Base-by-base conservation (phyloP, 139 green algal genomes). In the Tetradesmus obliquus region DNA sequence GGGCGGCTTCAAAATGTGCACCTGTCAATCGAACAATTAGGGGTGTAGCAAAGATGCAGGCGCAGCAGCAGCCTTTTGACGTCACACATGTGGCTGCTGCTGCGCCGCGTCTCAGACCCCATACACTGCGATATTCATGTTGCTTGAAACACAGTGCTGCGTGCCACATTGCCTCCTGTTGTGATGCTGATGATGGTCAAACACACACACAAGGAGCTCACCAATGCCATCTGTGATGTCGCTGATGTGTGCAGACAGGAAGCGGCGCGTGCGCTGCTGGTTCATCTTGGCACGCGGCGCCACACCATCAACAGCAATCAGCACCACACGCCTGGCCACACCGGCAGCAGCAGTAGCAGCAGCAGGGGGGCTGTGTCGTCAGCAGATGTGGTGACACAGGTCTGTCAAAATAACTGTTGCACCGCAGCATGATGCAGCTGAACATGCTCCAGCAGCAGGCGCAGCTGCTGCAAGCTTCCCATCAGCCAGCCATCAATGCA, bases 231-330 rank as follows among this genome's bases (percentile, higher is more conserved):
- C 95, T 45, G 92, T 93, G 51, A 96, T 82, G 54, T 94, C 88
- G 22, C 92, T 94, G 74, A 97, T 95, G 90, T 98, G 93, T 15
- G 97, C 97, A 58, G 96, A 95, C 72, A 97, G 94, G 95, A 99
- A 99, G 51, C 97, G 94, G 3, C 97, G 91, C 2, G 95, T 97
- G 19, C 97, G 94, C 93, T 99, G 97, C 95, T 99, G 97, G 87
- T 97, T 97, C 96, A 99, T 99, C 95, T 99, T 99, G 24, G 97
- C 97, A 7, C 95, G 91, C 0, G 97, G 97, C 0, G 97, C 97
- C 55, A 99, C 96, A 53, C 97, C 96, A 86, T 98, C 96, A 76
- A 96, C 86, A 13, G 94, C 95, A 60, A 96, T 71, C 53, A 97
- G 91, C 69, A 97, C 60, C 87, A 96, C 69, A 69, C 81, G 79